Evolutionary conservation across 495 filamentous ascomycete species (phyloP), one percentile per base, ranked within the genome.

Genomic region (Daldinia bambusicola): DNA sequence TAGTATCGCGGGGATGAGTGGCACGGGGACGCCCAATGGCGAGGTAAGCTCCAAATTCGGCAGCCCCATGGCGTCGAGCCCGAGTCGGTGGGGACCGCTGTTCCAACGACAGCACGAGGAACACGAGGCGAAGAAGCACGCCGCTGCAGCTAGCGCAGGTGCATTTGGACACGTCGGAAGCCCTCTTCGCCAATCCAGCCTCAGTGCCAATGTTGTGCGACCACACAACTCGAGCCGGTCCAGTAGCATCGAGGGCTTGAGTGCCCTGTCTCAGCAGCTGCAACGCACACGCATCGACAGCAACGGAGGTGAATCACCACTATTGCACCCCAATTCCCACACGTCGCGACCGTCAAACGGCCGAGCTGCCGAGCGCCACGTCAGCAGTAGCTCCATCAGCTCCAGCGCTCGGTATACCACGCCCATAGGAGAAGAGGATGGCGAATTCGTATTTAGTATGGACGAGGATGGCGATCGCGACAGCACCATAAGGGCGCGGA

Each of bases 81-180:
- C 93, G 1, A 95, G 93, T 61, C 89, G 94, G 14, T 99, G 93
- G 85, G 91, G 92, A 4, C 88, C 93, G 5, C 78, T 97, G 7
- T 97, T 97, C 80, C 89, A 90, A 66, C 83, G 90, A 18, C 86
- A 91, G 74, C 88, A 86, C 75, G 91, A 92, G 50, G 91, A 95
- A 63, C 92, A 95, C 43, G 88, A 92, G 67, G 83, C 79, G 30
- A 73, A 82, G 65, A 84, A 83, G 72, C 81, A 81, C 40, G 76
- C 77, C 10, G 74, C 80, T 2, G 82, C 83, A 7, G 79, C 80
- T 16, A 77, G 80, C 37, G 76, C 77, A 32, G 89, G 89, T 12
- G 89, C 87, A 1, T 91, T 97, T 74, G 91, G 93, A 36, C 93
- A 97, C 70, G 91, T 98, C 56, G 95, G 96, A 22, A 98, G 96